Evolutionary conservation across 2,329 filamentous ascomycete species (phyloP).

Genomic region (Aspergillus cejpii): DNA sequence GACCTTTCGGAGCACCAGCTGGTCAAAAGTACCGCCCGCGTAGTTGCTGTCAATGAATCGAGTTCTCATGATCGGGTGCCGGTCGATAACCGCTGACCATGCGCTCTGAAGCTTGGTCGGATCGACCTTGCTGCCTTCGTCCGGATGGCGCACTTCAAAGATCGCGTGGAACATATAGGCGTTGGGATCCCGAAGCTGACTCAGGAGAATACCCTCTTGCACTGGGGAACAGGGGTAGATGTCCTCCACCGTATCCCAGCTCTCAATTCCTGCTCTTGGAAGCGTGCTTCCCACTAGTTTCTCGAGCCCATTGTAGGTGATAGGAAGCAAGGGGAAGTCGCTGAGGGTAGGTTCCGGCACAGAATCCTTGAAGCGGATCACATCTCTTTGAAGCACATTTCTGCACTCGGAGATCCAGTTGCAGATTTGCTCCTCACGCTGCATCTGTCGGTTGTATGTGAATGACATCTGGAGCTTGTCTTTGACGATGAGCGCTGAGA

Average conservation of each 20-base stretch:
- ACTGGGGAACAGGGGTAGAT: conserved; percentile 35
- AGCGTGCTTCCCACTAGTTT: conserved; percentile 33
- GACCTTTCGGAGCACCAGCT: conserved; percentile 30
- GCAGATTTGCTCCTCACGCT: conserved; percentile 38
- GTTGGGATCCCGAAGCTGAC: conserved; percentile 31
- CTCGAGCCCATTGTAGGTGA: conserved; percentile 38
- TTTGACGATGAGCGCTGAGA: conserved; percentile 45
- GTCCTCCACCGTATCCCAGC: conserved; percentile 27
- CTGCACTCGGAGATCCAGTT: conserved; percentile 41
- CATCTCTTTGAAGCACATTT: conserved; percentile 29
- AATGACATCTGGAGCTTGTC: conserved; percentile 45
- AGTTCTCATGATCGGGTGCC: conserved; percentile 32
- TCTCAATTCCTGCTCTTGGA: conserved; percentile 30
- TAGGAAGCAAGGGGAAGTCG: conserved; percentile 42
- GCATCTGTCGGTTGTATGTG: conserved; percentile 45
- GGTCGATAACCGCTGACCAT: conserved; percentile 29
- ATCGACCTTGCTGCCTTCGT: conserved; percentile 19
- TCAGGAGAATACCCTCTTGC: conserved; percentile 35
- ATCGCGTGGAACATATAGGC: conserved; percentile 35
- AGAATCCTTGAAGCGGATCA: conserved; percentile 22
- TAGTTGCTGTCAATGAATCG: conserved; percentile 32
- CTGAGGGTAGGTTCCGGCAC: conserved; percentile 33
- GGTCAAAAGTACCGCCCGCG: conserved; percentile 33
- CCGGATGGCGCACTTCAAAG: conserved; percentile 27
- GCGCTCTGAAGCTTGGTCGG: conserved; percentile 25